Conservation (phyloP, 345 rosid species). For the Draba incana region DNA sequence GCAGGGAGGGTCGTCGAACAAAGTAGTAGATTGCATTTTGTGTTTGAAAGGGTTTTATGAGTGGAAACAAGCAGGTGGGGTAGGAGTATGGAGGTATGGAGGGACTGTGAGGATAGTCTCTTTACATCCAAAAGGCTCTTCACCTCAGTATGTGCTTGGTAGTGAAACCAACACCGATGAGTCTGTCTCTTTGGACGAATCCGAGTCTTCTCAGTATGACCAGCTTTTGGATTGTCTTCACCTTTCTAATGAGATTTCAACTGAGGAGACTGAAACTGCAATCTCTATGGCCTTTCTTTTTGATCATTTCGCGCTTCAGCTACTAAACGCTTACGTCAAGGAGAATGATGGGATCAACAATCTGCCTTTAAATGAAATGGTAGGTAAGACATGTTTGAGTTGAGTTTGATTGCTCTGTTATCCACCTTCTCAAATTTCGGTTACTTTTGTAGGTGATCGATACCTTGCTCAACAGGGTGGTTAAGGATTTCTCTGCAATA, state of each 20-base stretch:
- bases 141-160: slow-evolving; percentile 56
- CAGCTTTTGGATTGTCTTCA: slow-evolving; percentile 87
- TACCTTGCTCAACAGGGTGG: slow-evolving; percentile 76
- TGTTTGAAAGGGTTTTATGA: slow-evolving; percentile 92
- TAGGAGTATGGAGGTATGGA: slow-evolving; percentile 97
- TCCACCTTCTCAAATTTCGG: slow-evolving; percentile 16
- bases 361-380: slow-evolving; percentile 91
- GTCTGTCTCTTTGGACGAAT: slow-evolving; percentile 77
- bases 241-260: slow-evolving; percentile 71
- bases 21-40: slow-evolving; percentile 96
- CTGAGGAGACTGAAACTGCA: slow-evolving; percentile 80
- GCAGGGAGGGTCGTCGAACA: slow-evolving; percentile 93
- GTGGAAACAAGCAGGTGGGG: slow-evolving; percentile 95
- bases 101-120: slow-evolving; percentile 90
- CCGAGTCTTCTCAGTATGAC: slow-evolving; percentile 88
- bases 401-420: not conserved
- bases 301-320: slow-evolving; percentile 81
- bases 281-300: slow-evolving; percentile 78
- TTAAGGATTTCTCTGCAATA: slow-evolving; percentile 82
- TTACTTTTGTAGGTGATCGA: slow-evolving; percentile 64
- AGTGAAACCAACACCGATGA: slow-evolving; percentile 86
- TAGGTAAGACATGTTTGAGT: slow-evolving; percentile 61
- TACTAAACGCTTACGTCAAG: slow-evolving; percentile 77
- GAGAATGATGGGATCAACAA: slow-evolving; percentile 66
- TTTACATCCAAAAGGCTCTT: slow-evolving; percentile 66